phyloP scores from a whole-genome alignment of 1,284 basidiomycete species.

The Sanghuangporus weigelae region DNA sequence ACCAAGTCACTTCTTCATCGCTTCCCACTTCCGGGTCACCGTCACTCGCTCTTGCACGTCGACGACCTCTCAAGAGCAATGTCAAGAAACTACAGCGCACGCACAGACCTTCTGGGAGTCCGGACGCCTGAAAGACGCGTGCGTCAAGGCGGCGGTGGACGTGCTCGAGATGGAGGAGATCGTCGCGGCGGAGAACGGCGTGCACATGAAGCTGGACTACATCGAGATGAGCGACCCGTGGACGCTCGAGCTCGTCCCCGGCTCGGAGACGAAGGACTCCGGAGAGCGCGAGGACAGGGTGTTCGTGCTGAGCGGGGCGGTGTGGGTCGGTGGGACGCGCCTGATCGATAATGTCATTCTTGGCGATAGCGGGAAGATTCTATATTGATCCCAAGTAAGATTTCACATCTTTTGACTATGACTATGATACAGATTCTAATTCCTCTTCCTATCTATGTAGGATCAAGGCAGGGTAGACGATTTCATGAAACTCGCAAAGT shows the following conservation, averaged over 20 bases:
- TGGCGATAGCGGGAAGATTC: slow-evolving; percentile 38
- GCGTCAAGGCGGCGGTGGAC: slow-evolving; percentile 41
- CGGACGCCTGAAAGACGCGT: slow-evolving; percentile 47
- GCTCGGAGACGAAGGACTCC: slow-evolving; percentile 23
- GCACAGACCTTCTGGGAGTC: slow-evolving; percentile 51
- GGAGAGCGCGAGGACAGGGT: slow-evolving; percentile 32
- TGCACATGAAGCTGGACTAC: slow-evolving; percentile 75
- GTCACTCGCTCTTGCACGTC: too few species aligned
- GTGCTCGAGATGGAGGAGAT: slow-evolving; percentile 32
- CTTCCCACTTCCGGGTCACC: too few species aligned
- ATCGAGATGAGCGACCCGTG: slow-evolving; percentile 83
- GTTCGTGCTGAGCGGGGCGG: slow-evolving; percentile 82
- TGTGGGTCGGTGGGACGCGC: slow-evolving; percentile 84
- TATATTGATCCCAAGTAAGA: slow-evolving; percentile 15
- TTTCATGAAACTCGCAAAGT: slow-evolving; percentile 43
- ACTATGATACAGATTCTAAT: neutral
- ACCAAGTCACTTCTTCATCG: too few species aligned
- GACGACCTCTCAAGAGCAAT: too few species aligned
- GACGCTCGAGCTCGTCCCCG: slow-evolving; percentile 60
- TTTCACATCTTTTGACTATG: neutral
- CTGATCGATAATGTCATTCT: slow-evolving; percentile 92
- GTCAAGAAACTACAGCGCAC: too few species aligned
- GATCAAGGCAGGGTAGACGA: neutral
- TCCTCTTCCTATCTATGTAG: neutral
- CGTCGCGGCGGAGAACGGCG: slow-evolving; percentile 33